Evolutionary conservation across 805 yeast species (phyloP), one percentile per base, ranked within the genome.

Genomic region (Candida pseudofarinosa): DNA sequence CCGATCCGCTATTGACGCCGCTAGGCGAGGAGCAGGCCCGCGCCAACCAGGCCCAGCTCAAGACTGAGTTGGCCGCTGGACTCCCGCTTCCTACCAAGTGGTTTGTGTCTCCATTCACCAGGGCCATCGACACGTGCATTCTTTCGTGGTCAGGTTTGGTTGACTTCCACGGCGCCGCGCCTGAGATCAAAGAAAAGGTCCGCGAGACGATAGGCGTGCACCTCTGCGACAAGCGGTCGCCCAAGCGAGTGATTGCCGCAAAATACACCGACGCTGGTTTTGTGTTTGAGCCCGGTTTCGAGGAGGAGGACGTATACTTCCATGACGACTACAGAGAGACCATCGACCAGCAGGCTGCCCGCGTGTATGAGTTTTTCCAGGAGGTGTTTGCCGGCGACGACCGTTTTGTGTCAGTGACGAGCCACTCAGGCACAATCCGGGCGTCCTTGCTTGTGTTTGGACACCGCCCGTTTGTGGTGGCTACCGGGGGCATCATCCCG

Each of bases 401-500:
- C 20, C 55, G 57, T 4, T 56, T 58, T 32, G 55, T 69, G 39
- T 69, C 71, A 36, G 56, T 76, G n/a, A 76, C 81, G 12, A 63
- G 71, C 20, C 83, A 77, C 51, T 67, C 76, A 16, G 81, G 81
- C 0, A 62, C 75, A 19, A 75, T 77, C 37, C 56, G 76, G 35
- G 68, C 78, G 3, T 73, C 76, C 43, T 59, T 77, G 39, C 49
- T 66, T 47, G 81, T 70, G 2, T 54, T 74, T 42, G 68, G 68
- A 17, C 83, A 77, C 53, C 58, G 80, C 34, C 57, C 61, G 15
- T 77, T 76, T 51, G 62, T 73, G 4, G 63, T 78, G 23, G 71
- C 70, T 8, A 76, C 83, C 1, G 83, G 83, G 5, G 81, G 79
- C 8, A 73, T 78, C 72, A 68, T 77, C 32, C 81, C 83, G 1